Evolutionary conservation across 106 monocot species (phyloP).

Genomic region (Platanthera guangdongensis): DNA sequence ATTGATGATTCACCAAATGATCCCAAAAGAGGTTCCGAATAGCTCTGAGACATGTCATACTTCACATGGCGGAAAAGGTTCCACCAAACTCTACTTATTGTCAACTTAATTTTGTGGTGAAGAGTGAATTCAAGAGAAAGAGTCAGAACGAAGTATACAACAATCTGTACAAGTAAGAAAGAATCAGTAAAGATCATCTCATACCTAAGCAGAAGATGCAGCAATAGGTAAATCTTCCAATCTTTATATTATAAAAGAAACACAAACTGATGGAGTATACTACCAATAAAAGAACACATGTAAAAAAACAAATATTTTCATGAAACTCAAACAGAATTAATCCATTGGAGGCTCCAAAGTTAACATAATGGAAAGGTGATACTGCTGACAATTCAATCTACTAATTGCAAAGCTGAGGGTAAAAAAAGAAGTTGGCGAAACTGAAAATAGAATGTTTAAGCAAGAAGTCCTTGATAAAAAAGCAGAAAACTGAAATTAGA

Average conservation of each 20-base stretch:
- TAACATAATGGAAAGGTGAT: too few species aligned
- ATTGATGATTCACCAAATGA: slow-evolving; percentile 18
- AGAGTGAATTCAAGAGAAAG: slow-evolving; percentile 51
- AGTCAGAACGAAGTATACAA: slow-evolving; percentile 54
- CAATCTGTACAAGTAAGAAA: slow-evolving; percentile 37
- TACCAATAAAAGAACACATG: neutral
- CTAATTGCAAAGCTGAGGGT: too few species aligned
- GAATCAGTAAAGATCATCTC: slow-evolving; percentile 5
- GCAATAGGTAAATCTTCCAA: neutral
- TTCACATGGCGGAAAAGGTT: slow-evolving; percentile 5
- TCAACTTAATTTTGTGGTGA: slow-evolving; percentile 33
- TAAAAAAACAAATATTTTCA: too few species aligned
- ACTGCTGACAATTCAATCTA: too few species aligned
- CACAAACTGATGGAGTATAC: neutral
- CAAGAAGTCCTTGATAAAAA: neutral
- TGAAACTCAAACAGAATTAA: too few species aligned
- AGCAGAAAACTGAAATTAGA: neutral
- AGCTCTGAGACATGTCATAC: slow-evolving; percentile 18
- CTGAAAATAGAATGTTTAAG: neutral
- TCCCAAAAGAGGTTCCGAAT: slow-evolving; percentile 50
- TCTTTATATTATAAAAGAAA: neutral
- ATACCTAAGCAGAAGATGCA: neutral
- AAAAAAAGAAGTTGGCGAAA: too few species aligned
- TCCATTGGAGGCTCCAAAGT: too few species aligned
- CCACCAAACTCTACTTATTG: slow-evolving; percentile 36